Evolutionary conservation across 1,284 basidiomycete genomes (phyloP), one percentile per base, ranked within the genome.

Genomic region (Mycosarcoma mackinlayi): DNA sequence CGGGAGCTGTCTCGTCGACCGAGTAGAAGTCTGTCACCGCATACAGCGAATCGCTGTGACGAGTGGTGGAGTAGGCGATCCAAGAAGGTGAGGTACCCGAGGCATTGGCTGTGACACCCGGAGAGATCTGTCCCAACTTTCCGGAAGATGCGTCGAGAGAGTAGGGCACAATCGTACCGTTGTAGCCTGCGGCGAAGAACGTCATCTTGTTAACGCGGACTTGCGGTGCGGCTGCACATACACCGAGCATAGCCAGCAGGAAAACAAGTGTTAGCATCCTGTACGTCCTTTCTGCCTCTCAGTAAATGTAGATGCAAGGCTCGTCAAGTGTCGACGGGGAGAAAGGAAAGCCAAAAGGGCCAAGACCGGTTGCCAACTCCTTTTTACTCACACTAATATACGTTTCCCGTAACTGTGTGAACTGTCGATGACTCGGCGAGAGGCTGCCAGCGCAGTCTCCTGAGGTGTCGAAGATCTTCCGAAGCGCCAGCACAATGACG

Each of bases 121-220:
- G 11, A 6, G 48, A 52, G 47, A 60, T 23, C 3, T 24, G 47
- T 0, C 13, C 18, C 10, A 70, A 18, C n/a, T 35, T 34, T 10
- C 46, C 42, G 2, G 37, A 4, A 3, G 27, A 4, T 8, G 19
- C 2, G 23, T 58, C 44, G 23, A 71, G 27, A 3, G 58, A 44
- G 47, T 55, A 66, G 1, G 68, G 68, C 11, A 62, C 42, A 28
- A 71, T 66, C 16, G 55, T 62, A 13, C 62, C 62, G 48, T 51
- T 56, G 39, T 66, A 71, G 3, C 58, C 63, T 0, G 68, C 63
- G 8, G 55, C 52, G 39, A 71, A 58, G 19, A 71, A 38, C 10
- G 49, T 56, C 58, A 66, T 65, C 1, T 28, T 58, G 49, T 25
- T 19, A n/a, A n/a, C 6, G 28, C 10, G 14, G 27, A 14, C 2